Evolutionary conservation across 2,329 filamentous ascomycete genomes (phyloP), one percentile per base, ranked within the genome.

Genomic region (Amesomyces nigricolor): DNA sequence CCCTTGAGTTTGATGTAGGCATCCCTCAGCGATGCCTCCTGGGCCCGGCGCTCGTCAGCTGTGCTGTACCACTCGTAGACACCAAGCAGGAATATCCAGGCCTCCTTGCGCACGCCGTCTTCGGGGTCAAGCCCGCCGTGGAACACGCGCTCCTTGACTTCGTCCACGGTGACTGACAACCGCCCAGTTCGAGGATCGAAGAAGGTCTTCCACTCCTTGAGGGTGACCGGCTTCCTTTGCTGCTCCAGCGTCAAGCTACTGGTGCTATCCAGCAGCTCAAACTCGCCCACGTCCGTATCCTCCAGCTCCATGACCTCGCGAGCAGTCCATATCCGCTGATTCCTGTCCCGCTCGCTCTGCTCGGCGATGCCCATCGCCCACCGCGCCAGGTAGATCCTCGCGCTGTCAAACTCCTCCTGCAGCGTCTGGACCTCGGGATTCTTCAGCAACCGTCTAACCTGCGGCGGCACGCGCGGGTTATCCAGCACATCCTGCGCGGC

Each of bases 361-460:
- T 99, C 95, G 0, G 94, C 91, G 61, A 99, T 96, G 7, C 91
- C 91, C 94, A 99, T 97, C 2, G 94, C 94, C 94, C 94, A 99
- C 60, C 94, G 81, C 19, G 94, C 94, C 39, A 99, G 78, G 67
- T 99, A 99, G 57, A 99, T 79, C 61, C 94, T 82, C 4, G 95
- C 94, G 65, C 91, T 96, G 74, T 99, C 95, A 64, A 96, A 99
- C 68, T 99, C 95, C 58, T 97, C 91, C 67, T 96, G 91, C 19
- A 99, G 71, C 0, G 89, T 96, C 73, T 96, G 91, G 0, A 99
- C 91, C 66, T 99, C 91, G 0, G 91, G 91, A 62, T 95, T 96
- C 67, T 84, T 86, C 70, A 99, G 82, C 63, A 99, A 71, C 49
- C 89, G 82, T 65, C 87, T 81, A 32, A 99, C 82, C 69, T 96